Evolutionary conservation across 2,329 filamentous ascomycete genomes (phyloP).

Genomic region (Gyromitra esculenta): DNA sequence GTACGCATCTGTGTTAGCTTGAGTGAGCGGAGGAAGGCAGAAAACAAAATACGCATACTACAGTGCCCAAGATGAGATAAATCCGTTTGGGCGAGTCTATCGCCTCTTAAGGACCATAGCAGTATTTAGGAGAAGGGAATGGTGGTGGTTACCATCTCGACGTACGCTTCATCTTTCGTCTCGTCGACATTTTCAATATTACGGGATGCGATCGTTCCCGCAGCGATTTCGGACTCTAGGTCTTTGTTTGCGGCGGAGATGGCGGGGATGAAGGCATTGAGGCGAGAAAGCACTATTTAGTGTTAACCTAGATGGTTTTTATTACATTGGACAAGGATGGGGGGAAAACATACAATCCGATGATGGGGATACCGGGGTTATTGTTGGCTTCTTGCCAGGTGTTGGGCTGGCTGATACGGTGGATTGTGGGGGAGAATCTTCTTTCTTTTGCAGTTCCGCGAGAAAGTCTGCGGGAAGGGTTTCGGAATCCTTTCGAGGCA

Average conservation of each 20-base stretch:
- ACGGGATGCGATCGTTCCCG: conserved; percentile 60
- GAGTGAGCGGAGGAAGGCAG: conserved; percentile 25
- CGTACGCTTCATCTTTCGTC: conserved; percentile 58
- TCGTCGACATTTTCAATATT: conserved; percentile 59
- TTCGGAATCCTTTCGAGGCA: conserved; percentile 45
- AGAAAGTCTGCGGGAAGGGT: conserved; percentile 32
- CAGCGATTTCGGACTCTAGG: conserved; percentile 61
- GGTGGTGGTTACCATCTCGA: conserved; percentile 47
- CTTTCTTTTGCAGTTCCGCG: conserved; percentile 4
- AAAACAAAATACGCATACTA: no score
- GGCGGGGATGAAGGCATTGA: conserved; percentile 62
- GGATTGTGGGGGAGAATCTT: conserved; percentile 8
- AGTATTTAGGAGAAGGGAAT: no score
- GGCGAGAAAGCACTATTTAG: conserved; percentile 57
- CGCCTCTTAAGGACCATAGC: no score
- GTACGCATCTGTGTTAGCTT: conserved; percentile 43
- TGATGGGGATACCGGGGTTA: conserved; percentile 31
- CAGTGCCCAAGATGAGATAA: no score
- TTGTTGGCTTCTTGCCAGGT: conserved; percentile 40
- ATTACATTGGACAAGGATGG: neutral
- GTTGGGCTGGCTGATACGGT: conserved; percentile 15
- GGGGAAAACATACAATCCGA: conserved; percentile 29
- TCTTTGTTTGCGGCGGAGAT: conserved; percentile 62
- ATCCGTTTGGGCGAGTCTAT: no score
- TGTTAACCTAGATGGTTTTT: neutral